A percentile compares a stretch with the other conserved stretches of the same genome.
phyloP scores from a whole-genome alignment of 129 eudicot genomes.

The Helichrysum umbraculigerum region DNA sequence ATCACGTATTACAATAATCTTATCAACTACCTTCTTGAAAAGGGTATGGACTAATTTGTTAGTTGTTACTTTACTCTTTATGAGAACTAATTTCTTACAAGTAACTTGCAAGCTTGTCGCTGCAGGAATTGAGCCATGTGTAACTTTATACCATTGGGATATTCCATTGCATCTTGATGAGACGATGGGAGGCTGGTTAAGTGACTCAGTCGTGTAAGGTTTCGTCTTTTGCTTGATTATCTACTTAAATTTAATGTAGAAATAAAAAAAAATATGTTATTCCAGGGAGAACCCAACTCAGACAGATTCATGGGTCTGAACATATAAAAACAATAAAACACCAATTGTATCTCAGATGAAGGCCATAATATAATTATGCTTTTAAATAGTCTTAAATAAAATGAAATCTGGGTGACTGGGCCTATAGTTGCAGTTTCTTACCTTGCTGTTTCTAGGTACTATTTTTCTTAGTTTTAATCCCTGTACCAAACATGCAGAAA shows the following conservation, averaged over 20 bases:
- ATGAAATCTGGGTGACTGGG: not conserved
- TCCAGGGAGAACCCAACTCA: slow-evolving; percentile 1
- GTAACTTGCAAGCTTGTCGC: slow-evolving; percentile 18
- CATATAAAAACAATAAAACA: not conserved
- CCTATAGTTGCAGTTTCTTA: slow-evolving; percentile 6
- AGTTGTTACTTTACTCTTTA: not conserved
- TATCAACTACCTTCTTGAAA: slow-evolving; percentile 69
- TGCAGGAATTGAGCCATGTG: slow-evolving; percentile 75
- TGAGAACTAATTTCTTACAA: slow-evolving; percentile 13
- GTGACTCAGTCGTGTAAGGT: slow-evolving; percentile 66
- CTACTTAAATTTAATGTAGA: not conserved
- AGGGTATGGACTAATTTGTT: slow-evolving; percentile 42
- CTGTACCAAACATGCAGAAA: slow-evolving; percentile 51
- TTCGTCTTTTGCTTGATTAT: slow-evolving; percentile 19
- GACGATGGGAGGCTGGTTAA: slow-evolving; percentile 69
- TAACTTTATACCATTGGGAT: slow-evolving; percentile 86
- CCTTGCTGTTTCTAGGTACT: not conserved
- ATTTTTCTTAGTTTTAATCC: not conserved
- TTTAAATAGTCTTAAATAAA: not conserved
- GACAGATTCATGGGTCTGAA: slow-evolving; percentile 7
- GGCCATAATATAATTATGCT: not conserved
- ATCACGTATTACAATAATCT: slow-evolving; percentile 61
- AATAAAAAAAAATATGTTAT: not conserved
- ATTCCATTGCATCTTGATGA: slow-evolving; percentile 69
- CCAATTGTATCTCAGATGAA: not conserved